Evolutionary conservation across 2,329 filamentous ascomycete genomes (phyloP), one percentile per base, ranked within the genome.

Genomic region (Purpureocillium lavendulum): DNA sequence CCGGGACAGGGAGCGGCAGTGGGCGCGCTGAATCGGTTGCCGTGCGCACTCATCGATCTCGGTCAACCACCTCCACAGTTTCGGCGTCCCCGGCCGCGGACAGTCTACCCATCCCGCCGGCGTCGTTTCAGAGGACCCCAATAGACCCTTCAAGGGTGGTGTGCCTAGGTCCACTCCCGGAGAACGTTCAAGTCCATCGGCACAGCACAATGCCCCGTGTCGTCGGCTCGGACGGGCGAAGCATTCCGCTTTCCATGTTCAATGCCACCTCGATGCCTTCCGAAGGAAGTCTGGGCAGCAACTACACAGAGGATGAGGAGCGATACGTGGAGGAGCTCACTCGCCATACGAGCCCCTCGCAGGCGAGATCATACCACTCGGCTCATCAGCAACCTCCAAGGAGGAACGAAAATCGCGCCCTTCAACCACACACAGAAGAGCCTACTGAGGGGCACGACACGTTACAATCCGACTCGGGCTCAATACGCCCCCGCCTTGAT

Each of bases 231-330:
- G 45, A 40, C 24, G 42, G 37, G 21, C 36, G 33, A 15, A 35
- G 36, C 34, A 30, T 31, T 14, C 34, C 44, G 12, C 17, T 30
- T 3, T 21, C 38, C 14, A 30, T 40, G 8, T 39, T 47, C 8
- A 42, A 41, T 17, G 34, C 45, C 1, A 33, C 44, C 8, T 45
- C 45, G 11, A 38, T 40, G 11, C 33, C 47, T 39, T 42, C 59
- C 41, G 35, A 57, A 45, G 43, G 34, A 41, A 77, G 71, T 3
- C 52, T 77, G 7, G 73, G 73, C 15, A 77, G 74, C 51, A 75
- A 77, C 41, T 78, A 66, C 47, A 78, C 74, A 0, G 66, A 73
- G 9, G 69, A 77, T 17, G 70, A 78, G 44, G 68, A 71, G 43
- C 53, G 56, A 7, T 48, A 57, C 11, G 51, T 49, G 26, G 52